phyloP scores from a whole-genome alignment of 108 stramenopile species.

The Skeletonema marinoi region DNA sequence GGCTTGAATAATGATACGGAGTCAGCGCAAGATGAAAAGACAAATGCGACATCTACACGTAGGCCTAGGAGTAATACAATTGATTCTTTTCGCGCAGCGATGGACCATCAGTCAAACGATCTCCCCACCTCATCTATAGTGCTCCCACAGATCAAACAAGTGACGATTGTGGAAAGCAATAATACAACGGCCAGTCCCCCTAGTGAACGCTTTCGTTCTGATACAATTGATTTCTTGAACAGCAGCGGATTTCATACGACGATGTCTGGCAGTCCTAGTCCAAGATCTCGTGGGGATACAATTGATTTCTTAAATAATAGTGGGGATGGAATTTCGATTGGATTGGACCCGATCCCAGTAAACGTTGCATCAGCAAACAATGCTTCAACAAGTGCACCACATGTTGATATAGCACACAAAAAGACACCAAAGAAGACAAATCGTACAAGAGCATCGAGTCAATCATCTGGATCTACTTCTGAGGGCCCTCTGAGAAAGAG shows the following conservation, averaged over 20 bases:
- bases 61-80: conserved; percentile 44
- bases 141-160: conserved; percentile 13
- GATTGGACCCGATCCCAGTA: not conserved
- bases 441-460: conserved; percentile 14
- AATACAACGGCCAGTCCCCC: not conserved
- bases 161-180: not conserved
- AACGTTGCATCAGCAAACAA: not conserved
- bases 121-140: conserved; percentile 23
- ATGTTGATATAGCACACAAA: conserved; percentile 2
- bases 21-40: conserved; percentile 1
- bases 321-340: not conserved
- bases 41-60: not conserved
- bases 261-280: not conserved
- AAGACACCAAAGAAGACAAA: conserved; percentile 49
- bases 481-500: conserved; percentile 29
- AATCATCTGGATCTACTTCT: conserved; percentile 10
- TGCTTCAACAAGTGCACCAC: not conserved
- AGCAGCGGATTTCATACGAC: not conserved
- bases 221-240: conserved; percentile 37
- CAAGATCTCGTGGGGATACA: conserved; percentile 14
- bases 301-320: conserved; percentile 28
- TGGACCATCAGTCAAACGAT: conserved; percentile 22
- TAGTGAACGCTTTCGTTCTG: not conserved
- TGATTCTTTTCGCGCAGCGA: conserved; percentile 47
- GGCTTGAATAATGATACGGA: not conserved